A percentile compares a stretch with the other conserved stretches of the same genome.
These are phyloP conservation scores for Chaetomium fimeti DNA, from an alignment of 495 filamentous ascomycete genomes.

Conservation along the genomic window DNA sequence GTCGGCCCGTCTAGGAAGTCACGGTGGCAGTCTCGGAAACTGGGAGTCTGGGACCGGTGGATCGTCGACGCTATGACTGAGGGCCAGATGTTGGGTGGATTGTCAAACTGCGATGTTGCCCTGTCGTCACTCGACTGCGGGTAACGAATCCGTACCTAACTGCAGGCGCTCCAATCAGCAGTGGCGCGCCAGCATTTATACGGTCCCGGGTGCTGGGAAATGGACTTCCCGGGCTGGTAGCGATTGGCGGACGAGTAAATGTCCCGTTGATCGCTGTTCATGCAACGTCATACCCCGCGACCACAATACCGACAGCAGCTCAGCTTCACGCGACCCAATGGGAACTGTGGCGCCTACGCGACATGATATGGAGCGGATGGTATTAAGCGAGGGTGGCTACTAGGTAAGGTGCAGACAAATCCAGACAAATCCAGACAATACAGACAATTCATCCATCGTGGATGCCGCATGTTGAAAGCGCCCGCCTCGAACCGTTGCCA, in stretches of 20 bases:
- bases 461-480: no score
- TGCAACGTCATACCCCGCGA: background rate
- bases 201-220: background rate
- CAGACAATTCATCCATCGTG: no score
- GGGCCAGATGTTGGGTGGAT: no score
- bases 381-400: no score
- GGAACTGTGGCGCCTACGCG: background rate
- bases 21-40: background rate
- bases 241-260: conserved; percentile 2
- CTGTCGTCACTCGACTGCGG: background rate
- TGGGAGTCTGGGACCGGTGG: background rate
- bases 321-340: background rate
- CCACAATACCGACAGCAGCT: background rate
- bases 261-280: background rate
- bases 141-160: no score
- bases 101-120: background rate
- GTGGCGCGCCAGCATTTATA: background rate
- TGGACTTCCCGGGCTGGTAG: background rate
- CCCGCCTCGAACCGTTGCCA: no score
- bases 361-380: no score
- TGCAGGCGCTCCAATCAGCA: conserved; percentile 1
- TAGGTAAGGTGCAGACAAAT: no score
- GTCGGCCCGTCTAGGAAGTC: background rate
- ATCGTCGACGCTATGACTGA: background rate
- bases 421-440: no score